Percentiles rank a stretch among this genome's conserved stretches.
These are phyloP conservation scores for Boletales sp. DNA, from an alignment of 768 basidiomycete genomes.

Conservation along the genomic window DNA sequence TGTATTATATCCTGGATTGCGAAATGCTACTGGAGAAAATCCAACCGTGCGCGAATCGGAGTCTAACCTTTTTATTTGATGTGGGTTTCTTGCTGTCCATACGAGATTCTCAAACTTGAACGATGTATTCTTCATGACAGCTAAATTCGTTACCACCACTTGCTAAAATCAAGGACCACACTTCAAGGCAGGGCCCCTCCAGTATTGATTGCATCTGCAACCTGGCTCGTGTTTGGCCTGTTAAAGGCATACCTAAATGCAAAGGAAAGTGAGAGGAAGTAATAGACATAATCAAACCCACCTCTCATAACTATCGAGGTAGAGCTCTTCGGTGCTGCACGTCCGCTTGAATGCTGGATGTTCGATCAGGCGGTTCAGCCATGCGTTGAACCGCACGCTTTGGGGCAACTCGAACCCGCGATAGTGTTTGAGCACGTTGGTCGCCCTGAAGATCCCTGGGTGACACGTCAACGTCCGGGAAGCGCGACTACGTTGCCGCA, in stretches of 20 bases:
- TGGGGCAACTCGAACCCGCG: constrained; percentile 58
- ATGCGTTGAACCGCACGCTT: constrained; percentile 47
- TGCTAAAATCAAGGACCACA: background rate
- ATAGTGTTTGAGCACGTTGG: constrained; percentile 61
- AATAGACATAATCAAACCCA: constrained; percentile 17
- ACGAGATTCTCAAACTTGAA: too few relatives aligned
- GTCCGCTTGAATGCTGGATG: constrained; percentile 66
- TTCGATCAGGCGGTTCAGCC: constrained; percentile 49
- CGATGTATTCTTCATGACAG: background rate
- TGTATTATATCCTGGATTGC: too few relatives aligned
- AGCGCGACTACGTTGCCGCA: background rate
- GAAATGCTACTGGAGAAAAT: too few relatives aligned
- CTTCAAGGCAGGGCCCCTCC: constrained; percentile 59
- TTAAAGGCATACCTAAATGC: constrained; percentile 66
- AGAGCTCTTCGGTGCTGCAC: constrained; percentile 63
- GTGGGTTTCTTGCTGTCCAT: too few relatives aligned
- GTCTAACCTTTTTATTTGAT: too few relatives aligned
- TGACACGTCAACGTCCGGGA: background rate
- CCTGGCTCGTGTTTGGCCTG: constrained; percentile 71
- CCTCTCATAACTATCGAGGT: constrained; percentile 73
- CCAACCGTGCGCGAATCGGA: too few relatives aligned
- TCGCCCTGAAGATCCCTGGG: constrained; percentile 66
- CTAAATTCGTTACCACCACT: background rate
- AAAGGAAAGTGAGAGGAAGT: too few relatives aligned
- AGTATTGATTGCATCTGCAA: constrained; percentile 70